These are phyloP conservation scores for Rutidosis leptorrhynchoides DNA, from an alignment of 129 eudicot species.

Conservation along the genomic window DNA sequence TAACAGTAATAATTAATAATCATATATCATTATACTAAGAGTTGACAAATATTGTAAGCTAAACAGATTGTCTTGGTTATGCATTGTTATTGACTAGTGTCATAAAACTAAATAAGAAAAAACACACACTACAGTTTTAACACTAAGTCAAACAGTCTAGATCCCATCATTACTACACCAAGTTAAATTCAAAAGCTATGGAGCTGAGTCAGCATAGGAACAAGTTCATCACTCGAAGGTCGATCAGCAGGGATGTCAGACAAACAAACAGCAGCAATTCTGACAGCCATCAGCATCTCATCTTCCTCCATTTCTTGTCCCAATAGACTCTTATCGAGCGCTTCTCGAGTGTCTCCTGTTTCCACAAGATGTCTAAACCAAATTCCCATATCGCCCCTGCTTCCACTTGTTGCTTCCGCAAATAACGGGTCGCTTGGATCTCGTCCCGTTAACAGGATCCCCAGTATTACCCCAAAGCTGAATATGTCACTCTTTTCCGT, in stretches of 20 bases:
- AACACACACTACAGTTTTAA: neutral
- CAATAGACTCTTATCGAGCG: conserved; percentile 71
- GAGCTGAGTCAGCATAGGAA: conserved; percentile 89
- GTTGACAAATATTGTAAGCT: neutral
- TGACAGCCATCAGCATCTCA: conserved; percentile 86
- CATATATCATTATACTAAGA: neutral
- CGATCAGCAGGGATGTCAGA: conserved; percentile 79
- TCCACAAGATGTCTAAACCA: conserved; percentile 79
- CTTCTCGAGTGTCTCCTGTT: conserved; percentile 69
- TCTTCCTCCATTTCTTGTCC: conserved; percentile 80
- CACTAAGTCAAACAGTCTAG: neutral
- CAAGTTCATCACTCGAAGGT: conserved; percentile 86
- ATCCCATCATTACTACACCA: neutral
- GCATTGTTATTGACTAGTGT: neutral
- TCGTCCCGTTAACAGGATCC: conserved; percentile 68
- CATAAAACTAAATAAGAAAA: conserved; percentile 6
- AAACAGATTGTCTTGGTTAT: neutral
- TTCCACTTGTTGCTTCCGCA: conserved; percentile 28
- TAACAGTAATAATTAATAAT: neutral
- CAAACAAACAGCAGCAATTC: conserved; percentile 79
- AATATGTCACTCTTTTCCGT: conserved; percentile 82
- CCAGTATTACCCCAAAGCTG: conserved; percentile 85
- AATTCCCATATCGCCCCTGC: conserved; percentile 61
- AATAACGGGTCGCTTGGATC: conserved; percentile 69
- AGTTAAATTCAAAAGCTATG: conserved; percentile 56